Evolutionary conservation across 495 filamentous ascomycete genomes (phyloP).

Genomic region (Cairneyella variabilis): DNA sequence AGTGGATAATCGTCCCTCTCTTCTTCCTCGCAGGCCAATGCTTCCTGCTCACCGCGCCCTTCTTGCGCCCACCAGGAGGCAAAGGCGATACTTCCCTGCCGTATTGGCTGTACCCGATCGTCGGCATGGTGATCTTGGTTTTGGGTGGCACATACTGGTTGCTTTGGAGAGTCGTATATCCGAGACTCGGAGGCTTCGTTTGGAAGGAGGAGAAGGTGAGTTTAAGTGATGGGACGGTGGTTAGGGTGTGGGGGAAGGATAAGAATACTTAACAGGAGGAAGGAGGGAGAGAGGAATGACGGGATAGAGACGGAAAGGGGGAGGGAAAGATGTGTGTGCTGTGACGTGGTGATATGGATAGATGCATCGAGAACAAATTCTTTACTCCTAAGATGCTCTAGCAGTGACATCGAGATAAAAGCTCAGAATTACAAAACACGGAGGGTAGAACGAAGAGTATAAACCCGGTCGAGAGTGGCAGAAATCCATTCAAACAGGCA

Average conservation of each 20-base stretch:
- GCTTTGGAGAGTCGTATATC: conserved; percentile 30
- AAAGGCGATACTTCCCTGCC: conserved; percentile 35
- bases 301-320: too few relatives aligned
- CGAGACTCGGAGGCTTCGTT: conserved; percentile 26
- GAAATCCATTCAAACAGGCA: too few relatives aligned
- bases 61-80: conserved; percentile 32
- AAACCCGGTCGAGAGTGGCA: too few relatives aligned
- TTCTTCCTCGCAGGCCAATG: conserved; percentile 36
- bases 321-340: too few relatives aligned
- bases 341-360: too few relatives aligned
- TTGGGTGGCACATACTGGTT: conserved; percentile 33
- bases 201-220: conserved; percentile 15
- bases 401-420: too few relatives aligned
- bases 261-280: background rate
- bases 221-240: conserved; percentile 16
- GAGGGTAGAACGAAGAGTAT: too few relatives aligned
- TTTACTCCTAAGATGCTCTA: too few relatives aligned
- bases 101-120: conserved; percentile 35
- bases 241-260: conserved; percentile 8
- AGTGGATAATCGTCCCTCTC: too few relatives aligned
- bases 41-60: conserved; percentile 38
- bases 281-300: too few relatives aligned
- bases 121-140: conserved; percentile 33
- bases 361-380: too few relatives aligned
- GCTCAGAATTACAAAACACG: too few relatives aligned